Conservation (phyloP, 495 filamentous ascomycete genomes). For the Penicillium salamii region DNA sequence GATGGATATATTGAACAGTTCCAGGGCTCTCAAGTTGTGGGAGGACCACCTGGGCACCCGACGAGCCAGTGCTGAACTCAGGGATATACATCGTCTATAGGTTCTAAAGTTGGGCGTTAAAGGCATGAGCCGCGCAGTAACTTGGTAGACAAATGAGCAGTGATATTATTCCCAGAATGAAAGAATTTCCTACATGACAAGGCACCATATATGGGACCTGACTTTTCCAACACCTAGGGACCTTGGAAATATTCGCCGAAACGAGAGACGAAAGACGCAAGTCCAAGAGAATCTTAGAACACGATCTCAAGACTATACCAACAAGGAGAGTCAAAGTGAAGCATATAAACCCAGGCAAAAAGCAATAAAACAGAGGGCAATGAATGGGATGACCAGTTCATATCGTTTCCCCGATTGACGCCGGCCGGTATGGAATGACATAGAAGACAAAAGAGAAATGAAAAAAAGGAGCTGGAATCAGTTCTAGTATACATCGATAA, state of each 20-base stretch:
- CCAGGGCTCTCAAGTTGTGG: too few relatives aligned
- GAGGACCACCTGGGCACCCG: too few relatives aligned
- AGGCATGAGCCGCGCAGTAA: too few relatives aligned
- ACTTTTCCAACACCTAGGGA: constrained; percentile 20
- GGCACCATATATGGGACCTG: constrained; percentile 6
- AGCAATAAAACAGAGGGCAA: background rate
- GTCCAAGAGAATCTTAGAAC: background rate
- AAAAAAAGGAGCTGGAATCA: constrained; percentile 1
- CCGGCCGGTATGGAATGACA: constrained; percentile 13
- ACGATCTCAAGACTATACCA: constrained; percentile 1
- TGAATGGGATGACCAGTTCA: constrained; percentile 2
- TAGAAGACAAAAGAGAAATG: constrained; percentile 11
- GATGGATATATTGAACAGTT: too few relatives aligned
- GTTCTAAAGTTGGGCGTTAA: too few relatives aligned
- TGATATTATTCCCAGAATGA: constrained; percentile 11
- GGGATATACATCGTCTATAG: too few relatives aligned
- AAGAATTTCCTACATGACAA: constrained; percentile 4
- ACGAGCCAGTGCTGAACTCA: too few relatives aligned
- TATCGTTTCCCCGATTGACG: constrained; percentile 17
- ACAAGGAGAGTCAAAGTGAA: constrained; percentile 2
- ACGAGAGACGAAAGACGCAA: constrained; percentile 1
- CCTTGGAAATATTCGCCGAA: background rate
- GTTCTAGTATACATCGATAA: constrained; percentile 26
- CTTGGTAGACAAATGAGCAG: constrained; percentile 9
- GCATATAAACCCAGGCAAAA: constrained; percentile 7